Evolutionary conservation across 305 asterid genomes (phyloP).

Genomic region (Solanum hybrid): DNA sequence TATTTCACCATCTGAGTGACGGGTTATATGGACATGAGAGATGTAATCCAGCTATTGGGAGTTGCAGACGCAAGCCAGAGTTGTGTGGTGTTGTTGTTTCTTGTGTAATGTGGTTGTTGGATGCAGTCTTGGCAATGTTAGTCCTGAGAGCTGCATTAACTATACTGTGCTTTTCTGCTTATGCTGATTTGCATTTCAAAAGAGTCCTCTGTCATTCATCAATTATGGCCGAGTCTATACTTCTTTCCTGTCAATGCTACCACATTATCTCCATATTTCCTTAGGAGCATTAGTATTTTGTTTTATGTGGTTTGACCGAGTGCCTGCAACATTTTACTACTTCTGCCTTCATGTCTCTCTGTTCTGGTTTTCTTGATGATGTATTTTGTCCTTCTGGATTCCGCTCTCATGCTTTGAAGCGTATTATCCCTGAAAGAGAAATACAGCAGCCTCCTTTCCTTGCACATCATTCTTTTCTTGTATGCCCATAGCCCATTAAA

Average conservation of each 20-base stretch:
- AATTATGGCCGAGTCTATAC: not conserved
- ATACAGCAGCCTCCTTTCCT: not conserved
- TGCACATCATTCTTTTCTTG: not conserved
- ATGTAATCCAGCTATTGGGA: not conserved
- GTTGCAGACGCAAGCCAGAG: not conserved
- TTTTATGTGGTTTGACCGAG: not conserved
- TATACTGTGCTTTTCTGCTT: not conserved
- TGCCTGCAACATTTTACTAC: not conserved
- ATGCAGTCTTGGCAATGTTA: not conserved
- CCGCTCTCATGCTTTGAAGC: not conserved
- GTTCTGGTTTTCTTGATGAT: not conserved
- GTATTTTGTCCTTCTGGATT: not conserved
- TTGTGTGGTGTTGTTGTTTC: not conserved
- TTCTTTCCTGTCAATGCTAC: not conserved
- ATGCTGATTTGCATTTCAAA: not conserved
- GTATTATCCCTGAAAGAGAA: not conserved
- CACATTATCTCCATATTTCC: not conserved
- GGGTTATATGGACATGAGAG: not conserved
- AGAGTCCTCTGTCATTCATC: not conserved
- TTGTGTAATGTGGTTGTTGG: not conserved
- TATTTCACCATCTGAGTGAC: not conserved
- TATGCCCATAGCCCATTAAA: not conserved
- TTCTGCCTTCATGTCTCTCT: not conserved
- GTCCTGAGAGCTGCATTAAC: not conserved
- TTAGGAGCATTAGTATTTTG: not conserved